These are phyloP conservation scores for Aspergillus japonicus DNA, from an alignment of 2,329 filamentous ascomycete species.

Conservation along the genomic window DNA sequence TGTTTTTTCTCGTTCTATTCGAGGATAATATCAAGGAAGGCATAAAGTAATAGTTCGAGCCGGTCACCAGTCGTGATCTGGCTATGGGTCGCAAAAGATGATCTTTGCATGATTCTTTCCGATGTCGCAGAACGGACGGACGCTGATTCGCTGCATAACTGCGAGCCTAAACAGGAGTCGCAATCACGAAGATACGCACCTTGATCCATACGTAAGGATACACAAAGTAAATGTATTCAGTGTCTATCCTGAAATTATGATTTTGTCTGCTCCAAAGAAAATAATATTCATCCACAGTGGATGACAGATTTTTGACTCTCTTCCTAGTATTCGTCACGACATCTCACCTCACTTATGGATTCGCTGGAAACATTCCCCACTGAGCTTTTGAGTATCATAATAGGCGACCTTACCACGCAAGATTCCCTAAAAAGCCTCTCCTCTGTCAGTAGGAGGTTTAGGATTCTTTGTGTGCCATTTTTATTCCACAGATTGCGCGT, in stretches of 20 bases:
- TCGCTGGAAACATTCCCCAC: background rate
- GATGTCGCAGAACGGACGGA: background rate
- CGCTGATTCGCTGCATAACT: background rate
- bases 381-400: background rate
- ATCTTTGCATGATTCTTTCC: background rate
- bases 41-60: background rate
- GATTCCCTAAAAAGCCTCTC: background rate
- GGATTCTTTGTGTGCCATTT: background rate
- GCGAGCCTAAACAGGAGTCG: background rate
- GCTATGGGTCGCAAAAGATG: background rate
- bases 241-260: background rate
- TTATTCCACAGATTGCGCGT: background rate
- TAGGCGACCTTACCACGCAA: background rate
- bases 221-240: background rate
- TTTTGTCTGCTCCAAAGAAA: background rate
- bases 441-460: background rate
- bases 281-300: background rate
- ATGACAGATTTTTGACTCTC: background rate
- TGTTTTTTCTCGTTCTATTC: background rate
- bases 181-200: background rate
- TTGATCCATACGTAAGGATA: background rate
- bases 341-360: background rate
- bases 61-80: background rate
- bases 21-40: background rate
- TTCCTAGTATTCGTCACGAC: background rate